These are phyloP conservation scores for Cyberlindnera samutprakarnensis DNA, from an alignment of 805 yeast species.

Conservation along the genomic window DNA sequence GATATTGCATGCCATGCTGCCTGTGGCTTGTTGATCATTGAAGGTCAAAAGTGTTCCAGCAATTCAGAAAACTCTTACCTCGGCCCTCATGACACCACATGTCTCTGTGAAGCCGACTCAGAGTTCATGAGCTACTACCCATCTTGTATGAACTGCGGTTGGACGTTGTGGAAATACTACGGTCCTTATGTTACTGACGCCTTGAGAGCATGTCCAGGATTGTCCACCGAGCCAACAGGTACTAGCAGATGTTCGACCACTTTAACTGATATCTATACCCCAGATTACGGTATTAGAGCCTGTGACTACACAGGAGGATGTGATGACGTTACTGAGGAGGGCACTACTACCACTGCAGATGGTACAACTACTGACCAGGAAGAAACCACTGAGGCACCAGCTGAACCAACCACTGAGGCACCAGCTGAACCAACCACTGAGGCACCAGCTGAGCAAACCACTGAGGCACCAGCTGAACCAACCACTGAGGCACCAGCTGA, in stretches of 20 bases:
- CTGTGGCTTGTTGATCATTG: conserved; percentile 27
- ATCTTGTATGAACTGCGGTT: conserved; percentile 33
- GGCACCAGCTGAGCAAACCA: neutral
- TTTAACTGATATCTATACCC: conserved; percentile 13
- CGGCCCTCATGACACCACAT: conserved; percentile 25
- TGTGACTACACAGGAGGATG: conserved; percentile 10
- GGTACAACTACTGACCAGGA: neutral
- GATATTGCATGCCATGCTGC: conserved; percentile 26
- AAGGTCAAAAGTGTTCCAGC: conserved; percentile 22
- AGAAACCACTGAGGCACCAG: neutral
- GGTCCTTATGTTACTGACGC: conserved; percentile 25
- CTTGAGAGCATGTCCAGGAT: conserved; percentile 23
- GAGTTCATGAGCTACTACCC: conserved; percentile 22
- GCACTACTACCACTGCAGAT: neutral
- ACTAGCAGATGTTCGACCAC: conserved; percentile 23
- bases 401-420: neutral
- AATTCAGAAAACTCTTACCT: conserved; percentile 15
- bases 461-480: neutral
- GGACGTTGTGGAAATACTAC: conserved; percentile 33
- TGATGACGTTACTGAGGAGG: neutral
- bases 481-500: neutral
- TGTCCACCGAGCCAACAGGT: conserved; percentile 31
- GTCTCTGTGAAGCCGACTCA: conserved; percentile 26
- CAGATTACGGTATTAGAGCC: conserved; percentile 9
- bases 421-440: no score